A percentile compares a stretch with the other conserved stretches of the same genome.
These are phyloP conservation scores for Chlamydomonas sp. DNA, from an alignment of 139 green algal species.

Conservation along the genomic window DNA sequence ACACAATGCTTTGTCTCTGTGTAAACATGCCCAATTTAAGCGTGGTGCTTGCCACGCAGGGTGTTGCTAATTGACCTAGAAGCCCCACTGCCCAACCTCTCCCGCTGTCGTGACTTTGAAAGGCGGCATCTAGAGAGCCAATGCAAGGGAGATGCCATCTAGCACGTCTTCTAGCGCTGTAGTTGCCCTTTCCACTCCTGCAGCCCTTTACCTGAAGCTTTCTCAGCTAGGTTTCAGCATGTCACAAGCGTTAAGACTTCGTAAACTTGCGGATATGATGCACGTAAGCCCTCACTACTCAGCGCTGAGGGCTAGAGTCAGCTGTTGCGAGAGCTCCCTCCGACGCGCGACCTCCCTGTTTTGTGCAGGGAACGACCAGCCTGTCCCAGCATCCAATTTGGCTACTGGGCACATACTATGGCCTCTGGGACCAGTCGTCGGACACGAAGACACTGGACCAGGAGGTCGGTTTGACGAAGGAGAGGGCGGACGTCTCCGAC, in stretches of 20 bases:
- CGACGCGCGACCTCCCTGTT: no score
- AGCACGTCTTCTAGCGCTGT: no score
- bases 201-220: background rate
- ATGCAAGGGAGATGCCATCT: no score
- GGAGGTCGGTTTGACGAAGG: background rate
- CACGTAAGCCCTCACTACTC: conserved; percentile 34
- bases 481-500: background rate
- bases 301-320: no score
- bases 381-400: conserved; percentile 43
- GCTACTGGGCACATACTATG: conserved; percentile 61
- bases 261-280: conserved; percentile 65
- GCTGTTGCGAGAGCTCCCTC: no score
- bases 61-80: no score
- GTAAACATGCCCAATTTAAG: no score
- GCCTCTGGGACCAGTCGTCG: background rate
- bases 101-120: no score
- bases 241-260: conserved; percentile 65
- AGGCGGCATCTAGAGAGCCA: no score
- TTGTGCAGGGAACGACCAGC: conserved; percentile 38
- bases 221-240: conserved; percentile 30
- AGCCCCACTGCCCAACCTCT: no score
- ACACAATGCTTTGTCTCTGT: no score
- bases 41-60: no score
- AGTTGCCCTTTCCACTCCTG: background rate
- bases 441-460: background rate